Conservation (phyloP, 441 rosid genomes). For the Theobroma grandiflorum region DNA sequence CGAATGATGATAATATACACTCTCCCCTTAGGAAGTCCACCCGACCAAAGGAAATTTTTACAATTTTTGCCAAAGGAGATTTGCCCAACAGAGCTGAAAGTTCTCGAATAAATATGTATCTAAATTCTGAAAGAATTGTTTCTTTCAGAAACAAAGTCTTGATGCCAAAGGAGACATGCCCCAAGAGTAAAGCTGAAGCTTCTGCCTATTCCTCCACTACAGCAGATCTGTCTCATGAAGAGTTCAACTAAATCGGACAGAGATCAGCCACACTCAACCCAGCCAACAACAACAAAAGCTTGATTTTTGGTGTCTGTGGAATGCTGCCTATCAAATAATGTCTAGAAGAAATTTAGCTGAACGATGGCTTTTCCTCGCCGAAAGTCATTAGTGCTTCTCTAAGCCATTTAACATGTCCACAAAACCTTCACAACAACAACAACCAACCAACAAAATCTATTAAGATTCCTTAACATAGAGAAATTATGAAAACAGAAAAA, state of each 20-base stretch:
- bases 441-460: constrained; percentile 5
- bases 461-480: constrained; percentile 7
- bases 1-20: constrained; percentile 29
- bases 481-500: neutral
- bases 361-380: constrained; percentile 19
- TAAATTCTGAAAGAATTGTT: constrained; percentile 25
- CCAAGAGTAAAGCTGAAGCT: constrained; percentile 33
- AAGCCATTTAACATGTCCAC: constrained; percentile 38
- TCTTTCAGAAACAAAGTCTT: constrained; percentile 25
- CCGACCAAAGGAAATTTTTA: constrained; percentile 34
- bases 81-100: constrained; percentile 54
- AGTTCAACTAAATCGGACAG: constrained; percentile 20
- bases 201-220: constrained; percentile 21
- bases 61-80: constrained; percentile 68
- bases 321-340: constrained; percentile 16
- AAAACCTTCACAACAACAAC: constrained; percentile 53
- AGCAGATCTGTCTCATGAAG: constrained; percentile 31
- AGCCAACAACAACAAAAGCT: constrained; percentile 29
- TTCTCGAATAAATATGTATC: constrained; percentile 21
- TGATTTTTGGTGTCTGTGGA: constrained; percentile 13
- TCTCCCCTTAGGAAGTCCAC: constrained; percentile 35
- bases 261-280: constrained; percentile 31
- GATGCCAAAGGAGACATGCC: constrained; percentile 61
- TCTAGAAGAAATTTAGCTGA: constrained; percentile 26
- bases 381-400: constrained; percentile 37